Evolutionary conservation across 2,329 filamentous ascomycete species (phyloP).

Genomic region (Colletotrichum musicola): DNA sequence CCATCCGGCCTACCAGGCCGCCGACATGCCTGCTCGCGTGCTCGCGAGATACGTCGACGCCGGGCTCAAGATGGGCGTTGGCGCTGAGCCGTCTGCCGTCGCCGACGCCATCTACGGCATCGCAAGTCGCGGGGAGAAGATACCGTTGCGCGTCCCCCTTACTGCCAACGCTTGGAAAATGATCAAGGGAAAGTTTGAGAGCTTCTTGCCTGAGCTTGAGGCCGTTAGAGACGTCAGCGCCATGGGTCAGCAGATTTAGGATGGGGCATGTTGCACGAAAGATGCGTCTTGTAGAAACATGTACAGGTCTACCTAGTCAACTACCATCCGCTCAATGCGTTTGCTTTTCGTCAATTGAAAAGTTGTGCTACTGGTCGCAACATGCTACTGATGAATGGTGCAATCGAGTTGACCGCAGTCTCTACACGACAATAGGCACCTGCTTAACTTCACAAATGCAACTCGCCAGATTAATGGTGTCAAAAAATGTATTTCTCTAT

Average conservation of each 20-base stretch:
- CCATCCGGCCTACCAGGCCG: conserved; percentile 54
- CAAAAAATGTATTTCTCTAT: conserved; percentile 1
- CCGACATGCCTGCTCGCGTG: conserved; percentile 50
- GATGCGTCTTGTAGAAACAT: too few relatives aligned
- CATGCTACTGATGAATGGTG: too few relatives aligned
- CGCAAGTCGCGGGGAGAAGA: conserved; percentile 47
- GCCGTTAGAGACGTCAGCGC: conserved; percentile 50
- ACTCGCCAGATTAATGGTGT: neutral
- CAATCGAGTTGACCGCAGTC: too few relatives aligned
- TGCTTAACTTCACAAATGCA: too few relatives aligned
- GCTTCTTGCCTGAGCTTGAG: conserved; percentile 47
- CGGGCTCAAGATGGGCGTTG: conserved; percentile 16
- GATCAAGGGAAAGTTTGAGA: conserved; percentile 48
- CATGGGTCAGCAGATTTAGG: neutral
- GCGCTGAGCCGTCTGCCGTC: conserved; percentile 49
- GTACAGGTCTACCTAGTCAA: too few relatives aligned
- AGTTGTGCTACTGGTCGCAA: too few relatives aligned
- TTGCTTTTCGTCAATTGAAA: too few relatives aligned
- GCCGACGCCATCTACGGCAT: conserved; percentile 52
- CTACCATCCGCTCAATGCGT: too few relatives aligned
- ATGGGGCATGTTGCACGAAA: too few relatives aligned
- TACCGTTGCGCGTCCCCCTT: conserved; percentile 57
- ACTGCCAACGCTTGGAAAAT: conserved; percentile 53
- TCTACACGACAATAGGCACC: too few relatives aligned
- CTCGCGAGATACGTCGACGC: conserved; percentile 30